Evolutionary conservation across 257 asterid species (phyloP), one percentile per base, ranked within the genome.

Genomic region (Petunia secreta): DNA sequence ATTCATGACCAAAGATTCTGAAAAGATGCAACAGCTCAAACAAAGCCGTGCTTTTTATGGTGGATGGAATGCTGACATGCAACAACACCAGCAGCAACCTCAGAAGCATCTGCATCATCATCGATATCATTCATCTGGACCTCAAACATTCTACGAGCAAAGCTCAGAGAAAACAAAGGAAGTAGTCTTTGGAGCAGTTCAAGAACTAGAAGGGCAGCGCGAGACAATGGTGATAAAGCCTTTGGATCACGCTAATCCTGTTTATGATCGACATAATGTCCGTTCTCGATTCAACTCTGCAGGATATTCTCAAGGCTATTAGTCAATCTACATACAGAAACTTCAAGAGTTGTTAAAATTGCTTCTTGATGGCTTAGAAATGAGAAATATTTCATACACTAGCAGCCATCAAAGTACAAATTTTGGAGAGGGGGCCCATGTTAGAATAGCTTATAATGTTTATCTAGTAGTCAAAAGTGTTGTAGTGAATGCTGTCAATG

Each of bases 161-260:
- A 84, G 86, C 85, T 10, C 89, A 1, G 97, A 92, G 82, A 89
- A 79, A 34, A 88, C 93, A 3, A 87, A 88, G 39, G 98, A 96
- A 86, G 89, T 92, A 7, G 89, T 96, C 9, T 96, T 94, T 58
- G 98, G 98, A 69, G 98, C 97, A 9, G 93, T 94, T 69, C 98
- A 95, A 63, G 97, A 87, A 82, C 93, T 88, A 41, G 94, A 87
- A 63, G 86, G 85, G 14, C 77, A 25, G 80, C 76, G 53, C 5
- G 89, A 85, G 62, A 57, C 78, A 48, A 80, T 87, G 83, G 91
- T 90, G 15, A 92, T 95, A 68, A 93, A 81, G 90, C 98, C 98
- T 75, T 75, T 92, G 78, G 97, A 92, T 59, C 89, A 91, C 77
- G 95, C 86, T 5, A 75, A 82, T 62, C 83, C 88, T 11, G 36